phyloP scores from a whole-genome alignment of 768 basidiomycete genomes.

The Suillus alpinus region DNA sequence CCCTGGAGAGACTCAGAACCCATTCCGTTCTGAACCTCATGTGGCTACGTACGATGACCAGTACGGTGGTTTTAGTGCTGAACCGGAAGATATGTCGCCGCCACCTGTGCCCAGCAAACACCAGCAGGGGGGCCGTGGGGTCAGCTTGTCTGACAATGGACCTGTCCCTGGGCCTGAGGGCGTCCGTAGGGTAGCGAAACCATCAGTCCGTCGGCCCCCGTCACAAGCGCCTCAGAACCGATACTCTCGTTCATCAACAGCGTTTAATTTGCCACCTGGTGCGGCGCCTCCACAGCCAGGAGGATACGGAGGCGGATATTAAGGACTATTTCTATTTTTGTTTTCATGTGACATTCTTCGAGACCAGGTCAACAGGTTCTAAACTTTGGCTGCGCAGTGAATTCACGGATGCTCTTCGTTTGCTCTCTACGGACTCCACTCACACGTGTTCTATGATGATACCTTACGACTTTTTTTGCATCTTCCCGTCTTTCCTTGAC shows the following conservation, averaged over 20 bases:
- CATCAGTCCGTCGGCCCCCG: conserved; percentile 51
- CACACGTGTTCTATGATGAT: conserved; percentile 4
- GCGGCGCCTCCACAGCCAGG: conserved; percentile 62
- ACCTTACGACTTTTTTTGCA: conserved; percentile 4
- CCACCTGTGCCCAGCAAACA: conserved; percentile 13
- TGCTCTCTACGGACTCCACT: conserved; percentile 3
- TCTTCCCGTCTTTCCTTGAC: not conserved
- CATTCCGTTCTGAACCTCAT: conserved; percentile 53
- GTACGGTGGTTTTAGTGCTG: conserved; percentile 29
- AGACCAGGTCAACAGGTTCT: not conserved
- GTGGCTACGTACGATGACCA: conserved; percentile 38
- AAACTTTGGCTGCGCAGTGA: not conserved
- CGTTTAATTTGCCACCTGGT: conserved; percentile 64
- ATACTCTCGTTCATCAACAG: conserved; percentile 62
- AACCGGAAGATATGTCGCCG: conserved; percentile 35
- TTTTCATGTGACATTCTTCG: conserved; percentile 7
- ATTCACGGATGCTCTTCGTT: conserved; percentile 7
- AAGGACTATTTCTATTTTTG: conserved; percentile 1
- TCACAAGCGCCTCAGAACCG: conserved; percentile 66
- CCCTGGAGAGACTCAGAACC: conserved; percentile 50
- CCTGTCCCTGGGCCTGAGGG: conserved; percentile 78
- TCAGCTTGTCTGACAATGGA: conserved; percentile 79
- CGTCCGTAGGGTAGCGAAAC: conserved; percentile 76
- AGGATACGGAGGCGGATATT: conserved; percentile 9
- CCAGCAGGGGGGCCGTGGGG: conserved; percentile 48